Evolutionary conservation across 2,329 filamentous ascomycete species (phyloP).

Genomic region (Microdochium paspali): DNA sequence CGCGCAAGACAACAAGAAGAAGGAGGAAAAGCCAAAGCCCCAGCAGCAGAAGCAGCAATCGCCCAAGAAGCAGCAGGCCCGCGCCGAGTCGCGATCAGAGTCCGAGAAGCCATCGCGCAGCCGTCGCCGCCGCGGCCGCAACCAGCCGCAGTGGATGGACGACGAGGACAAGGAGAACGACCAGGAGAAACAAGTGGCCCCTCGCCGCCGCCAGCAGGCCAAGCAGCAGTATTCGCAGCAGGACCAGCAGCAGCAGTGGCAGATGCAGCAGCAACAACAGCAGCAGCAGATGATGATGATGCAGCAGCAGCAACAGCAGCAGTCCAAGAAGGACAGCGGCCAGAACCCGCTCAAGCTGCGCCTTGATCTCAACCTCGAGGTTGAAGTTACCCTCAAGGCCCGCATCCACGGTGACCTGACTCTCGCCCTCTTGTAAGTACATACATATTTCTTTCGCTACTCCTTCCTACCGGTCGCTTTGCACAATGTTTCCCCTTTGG

Average conservation of each 20-base stretch:
- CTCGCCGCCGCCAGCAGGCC: slow-evolving; percentile 11
- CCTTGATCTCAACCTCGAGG: slow-evolving; percentile 71
- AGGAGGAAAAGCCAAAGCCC: slow-evolving; percentile 8
- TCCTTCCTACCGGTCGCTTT: slow-evolving; percentile 2
- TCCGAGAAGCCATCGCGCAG: slow-evolving; percentile 15
- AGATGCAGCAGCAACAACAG: slow-evolving; percentile 10
- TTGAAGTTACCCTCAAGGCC: slow-evolving; percentile 79
- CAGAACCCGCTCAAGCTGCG: slow-evolving; percentile 61
- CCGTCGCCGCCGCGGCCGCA: slow-evolving; percentile 16
- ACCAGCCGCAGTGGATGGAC: slow-evolving; percentile 18
- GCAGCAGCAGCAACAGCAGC: slow-evolving; percentile 16
- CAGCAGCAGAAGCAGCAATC: slow-evolving; percentile 13
- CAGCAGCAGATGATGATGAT: slow-evolving; percentile 8
- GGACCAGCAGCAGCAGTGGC: slow-evolving; percentile 15
- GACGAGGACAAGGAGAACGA: slow-evolving; percentile 11
- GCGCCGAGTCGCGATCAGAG: slow-evolving; percentile 9
- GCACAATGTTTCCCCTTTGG: slow-evolving; percentile 1
- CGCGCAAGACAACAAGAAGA: not conserved
- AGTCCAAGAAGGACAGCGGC: slow-evolving; percentile 26
- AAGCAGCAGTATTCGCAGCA: slow-evolving; percentile 13
- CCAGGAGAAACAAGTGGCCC: slow-evolving; percentile 17
- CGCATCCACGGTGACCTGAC: slow-evolving; percentile 80
- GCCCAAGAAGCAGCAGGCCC: slow-evolving; percentile 10
- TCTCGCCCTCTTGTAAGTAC: slow-evolving; percentile 53
- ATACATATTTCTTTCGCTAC: not conserved